Percentiles rank a stretch among this genome's conserved stretches.
These are phyloP conservation scores for Nannochloropsis gaditana DNA, from an alignment of 108 stramenopile species.

Conservation along the genomic window DNA sequence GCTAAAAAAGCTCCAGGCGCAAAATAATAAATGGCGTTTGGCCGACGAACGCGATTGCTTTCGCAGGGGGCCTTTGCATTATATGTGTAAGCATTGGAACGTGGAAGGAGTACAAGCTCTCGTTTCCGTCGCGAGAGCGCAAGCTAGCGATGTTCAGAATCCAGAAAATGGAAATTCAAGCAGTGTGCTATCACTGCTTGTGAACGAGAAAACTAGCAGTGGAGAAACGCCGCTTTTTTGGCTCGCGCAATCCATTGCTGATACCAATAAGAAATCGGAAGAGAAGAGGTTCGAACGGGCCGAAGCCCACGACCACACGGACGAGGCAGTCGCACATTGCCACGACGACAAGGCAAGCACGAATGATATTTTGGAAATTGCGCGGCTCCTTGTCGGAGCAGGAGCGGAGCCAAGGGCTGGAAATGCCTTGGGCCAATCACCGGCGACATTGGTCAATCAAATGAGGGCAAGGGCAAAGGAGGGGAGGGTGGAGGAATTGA, in stretches of 20 bases:
- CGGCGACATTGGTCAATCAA: background rate
- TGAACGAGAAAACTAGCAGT: background rate
- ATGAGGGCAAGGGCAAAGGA: background rate
- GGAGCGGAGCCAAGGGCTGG: background rate
- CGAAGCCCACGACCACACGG: no score
- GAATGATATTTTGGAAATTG: background rate
- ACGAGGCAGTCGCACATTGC: no score
- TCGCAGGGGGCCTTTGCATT: background rate
- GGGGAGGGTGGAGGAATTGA: background rate
- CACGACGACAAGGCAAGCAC: background rate
- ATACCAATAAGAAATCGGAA: no score
- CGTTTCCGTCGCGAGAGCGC: background rate
- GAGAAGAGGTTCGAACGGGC: no score
- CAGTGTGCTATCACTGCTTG: background rate
- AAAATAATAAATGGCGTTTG: background rate
- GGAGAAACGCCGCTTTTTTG: background rate
- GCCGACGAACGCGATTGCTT: background rate
- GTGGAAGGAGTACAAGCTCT: background rate
- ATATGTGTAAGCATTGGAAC: background rate
- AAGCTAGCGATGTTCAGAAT: background rate
- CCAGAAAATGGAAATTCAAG: background rate
- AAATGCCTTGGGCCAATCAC: background rate
- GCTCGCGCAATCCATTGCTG: background rate
- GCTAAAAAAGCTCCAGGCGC: background rate
- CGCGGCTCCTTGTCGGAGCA: background rate